Conservation (phyloP, 441 rosid genomes). For the Manihot esculenta region DNA sequence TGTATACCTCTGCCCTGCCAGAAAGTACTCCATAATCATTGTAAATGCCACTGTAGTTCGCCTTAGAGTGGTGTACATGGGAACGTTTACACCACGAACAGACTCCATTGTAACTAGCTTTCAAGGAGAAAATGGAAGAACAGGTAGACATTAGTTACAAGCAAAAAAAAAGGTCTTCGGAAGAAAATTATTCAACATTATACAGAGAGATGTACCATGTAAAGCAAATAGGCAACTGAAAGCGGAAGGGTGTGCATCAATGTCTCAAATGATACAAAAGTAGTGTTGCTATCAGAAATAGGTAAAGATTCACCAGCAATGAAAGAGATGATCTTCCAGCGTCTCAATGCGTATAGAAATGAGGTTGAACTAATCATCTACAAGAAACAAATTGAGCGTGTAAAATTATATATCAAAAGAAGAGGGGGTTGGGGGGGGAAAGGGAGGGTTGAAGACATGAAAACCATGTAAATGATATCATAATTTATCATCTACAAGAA, state of each 20-base stretch:
- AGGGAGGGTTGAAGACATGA: too few relatives aligned
- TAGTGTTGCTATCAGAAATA: conserved; percentile 43
- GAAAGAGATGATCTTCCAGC: conserved; percentile 69
- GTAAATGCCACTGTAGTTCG: conserved; percentile 93
- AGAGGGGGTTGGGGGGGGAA: too few relatives aligned
- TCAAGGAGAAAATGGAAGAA: conserved; percentile 39
- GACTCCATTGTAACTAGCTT: conserved; percentile 95
- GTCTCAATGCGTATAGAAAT: conserved; percentile 65
- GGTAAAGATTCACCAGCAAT: conserved; percentile 48
- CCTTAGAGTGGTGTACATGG: conserved; percentile 96
- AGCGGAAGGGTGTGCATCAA: conserved; percentile 77
- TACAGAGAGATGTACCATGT: conserved; percentile 61
- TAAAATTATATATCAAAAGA: neutral
- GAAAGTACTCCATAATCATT: conserved; percentile 78
- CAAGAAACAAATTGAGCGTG: conserved; percentile 16
- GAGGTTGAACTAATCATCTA: conserved; percentile 82
- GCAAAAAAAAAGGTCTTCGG: neutral
- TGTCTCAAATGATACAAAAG: conserved; percentile 64
- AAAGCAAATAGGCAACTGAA: conserved; percentile 70
- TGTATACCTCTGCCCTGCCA: conserved; percentile 75
- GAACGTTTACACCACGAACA: conserved; percentile 96
- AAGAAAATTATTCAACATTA: neutral
- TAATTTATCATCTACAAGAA: conserved; percentile 58
- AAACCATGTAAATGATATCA: too few relatives aligned
- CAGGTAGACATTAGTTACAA: conserved; percentile 17